Conservation (phyloP, 371 early-diverging fungal genomes). For the Mortierella sp. region DNA sequence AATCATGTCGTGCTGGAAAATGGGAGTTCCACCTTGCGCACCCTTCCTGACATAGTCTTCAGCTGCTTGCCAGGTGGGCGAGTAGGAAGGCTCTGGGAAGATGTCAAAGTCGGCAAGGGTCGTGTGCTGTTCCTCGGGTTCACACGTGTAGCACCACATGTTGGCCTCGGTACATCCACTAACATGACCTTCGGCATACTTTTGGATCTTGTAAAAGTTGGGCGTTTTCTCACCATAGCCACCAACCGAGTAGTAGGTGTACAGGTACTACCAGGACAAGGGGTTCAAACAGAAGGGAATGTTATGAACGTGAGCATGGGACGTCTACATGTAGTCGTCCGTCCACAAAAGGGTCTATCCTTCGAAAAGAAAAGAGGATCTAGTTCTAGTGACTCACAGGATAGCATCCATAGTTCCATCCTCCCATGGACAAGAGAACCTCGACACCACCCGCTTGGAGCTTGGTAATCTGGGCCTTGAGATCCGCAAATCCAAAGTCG, state of each 20-base stretch:
- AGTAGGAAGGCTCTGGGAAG: constrained; percentile 53
- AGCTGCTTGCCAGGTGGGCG: constrained; percentile 43
- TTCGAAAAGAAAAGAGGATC: too few species aligned
- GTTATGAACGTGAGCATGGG: too few species aligned
- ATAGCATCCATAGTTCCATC: constrained; percentile 55
- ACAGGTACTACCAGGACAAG: constrained; percentile 17
- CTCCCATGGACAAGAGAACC: constrained; percentile 48
- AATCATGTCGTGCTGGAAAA: constrained; percentile 49
- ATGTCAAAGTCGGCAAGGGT: constrained; percentile 50
- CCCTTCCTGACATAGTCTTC: constrained; percentile 21
- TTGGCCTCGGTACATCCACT: constrained; percentile 38
- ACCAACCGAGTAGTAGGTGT: constrained; percentile 52
- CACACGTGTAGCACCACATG: constrained; percentile 56
- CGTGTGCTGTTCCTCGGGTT: constrained; percentile 41
- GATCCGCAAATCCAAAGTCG: constrained; percentile 50
- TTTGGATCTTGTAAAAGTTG: constrained; percentile 51
- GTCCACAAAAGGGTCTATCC: too few species aligned
- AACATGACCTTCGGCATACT: constrained; percentile 38
- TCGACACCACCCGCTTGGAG: constrained; percentile 44
- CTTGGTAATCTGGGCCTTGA: constrained; percentile 32
- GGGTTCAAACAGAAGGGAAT: not conserved
- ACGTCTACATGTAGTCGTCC: too few species aligned
- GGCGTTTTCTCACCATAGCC: constrained; percentile 50
- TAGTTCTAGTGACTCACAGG: constrained; percentile 23
- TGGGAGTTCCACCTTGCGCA: constrained; percentile 28